A percentile compares a stretch with the other conserved stretches of the same genome.
Evolutionary conservation across 2,329 filamentous ascomycete genomes (phyloP).

Genomic region (Calycina herbarum): DNA sequence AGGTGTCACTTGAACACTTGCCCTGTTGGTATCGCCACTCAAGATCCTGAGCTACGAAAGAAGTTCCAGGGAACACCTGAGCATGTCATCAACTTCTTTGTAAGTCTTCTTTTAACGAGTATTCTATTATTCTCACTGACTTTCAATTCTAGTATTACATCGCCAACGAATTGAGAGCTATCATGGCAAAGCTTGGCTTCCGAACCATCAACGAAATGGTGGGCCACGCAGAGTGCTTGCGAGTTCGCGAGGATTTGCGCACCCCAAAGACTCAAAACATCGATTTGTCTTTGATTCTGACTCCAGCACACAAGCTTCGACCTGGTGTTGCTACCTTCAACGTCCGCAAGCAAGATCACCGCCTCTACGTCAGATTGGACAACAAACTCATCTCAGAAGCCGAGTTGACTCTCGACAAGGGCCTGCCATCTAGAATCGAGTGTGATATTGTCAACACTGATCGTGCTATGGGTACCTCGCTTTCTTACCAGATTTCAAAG

Average conservation of each 20-base stretch:
- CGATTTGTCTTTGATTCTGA: conserved; percentile 88
- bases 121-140: conserved; percentile 27
- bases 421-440: conserved; percentile 87
- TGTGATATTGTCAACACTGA: conserved; percentile 97
- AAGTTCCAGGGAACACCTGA: conserved; percentile 93
- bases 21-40: conserved; percentile 92
- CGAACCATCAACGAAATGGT: conserved; percentile 98
- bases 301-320: conserved; percentile 91
- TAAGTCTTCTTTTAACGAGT: no score
- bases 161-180: conserved; percentile 90
- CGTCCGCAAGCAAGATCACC: conserved; percentile 95
- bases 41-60: conserved; percentile 89
- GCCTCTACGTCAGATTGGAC: conserved; percentile 87
- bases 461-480: conserved; percentile 85
- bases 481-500: conserved; percentile 95
- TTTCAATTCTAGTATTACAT: conserved; percentile 67
- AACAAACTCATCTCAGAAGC: conserved; percentile 97
- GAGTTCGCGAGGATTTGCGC: conserved; percentile 83
- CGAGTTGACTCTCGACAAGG: conserved; percentile 91
- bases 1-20: conserved; percentile 62
- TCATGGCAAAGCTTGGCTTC: conserved; percentile 95
- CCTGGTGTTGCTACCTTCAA: conserved; percentile 96
- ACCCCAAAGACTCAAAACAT: conserved; percentile 90
- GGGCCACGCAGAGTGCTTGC: conserved; percentile 82
- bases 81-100: conserved; percentile 86